These are phyloP conservation scores for Heracleum sosnowskyi DNA, from an alignment of 129 eudicot genomes.

Conservation along the genomic window DNA sequence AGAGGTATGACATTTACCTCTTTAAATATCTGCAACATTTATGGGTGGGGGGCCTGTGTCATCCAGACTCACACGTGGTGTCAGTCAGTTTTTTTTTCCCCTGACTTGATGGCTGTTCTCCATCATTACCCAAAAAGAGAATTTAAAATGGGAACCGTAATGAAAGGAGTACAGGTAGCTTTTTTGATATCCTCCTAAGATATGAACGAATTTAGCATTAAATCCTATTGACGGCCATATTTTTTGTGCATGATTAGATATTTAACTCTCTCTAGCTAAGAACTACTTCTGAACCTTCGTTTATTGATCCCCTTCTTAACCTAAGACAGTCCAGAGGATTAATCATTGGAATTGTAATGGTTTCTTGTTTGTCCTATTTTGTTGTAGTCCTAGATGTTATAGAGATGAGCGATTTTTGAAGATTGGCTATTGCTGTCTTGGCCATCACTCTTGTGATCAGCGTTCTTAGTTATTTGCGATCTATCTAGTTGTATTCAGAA, in stretches of 20 bases:
- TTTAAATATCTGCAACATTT: background rate
- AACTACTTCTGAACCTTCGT: background rate
- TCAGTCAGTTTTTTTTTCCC: background rate
- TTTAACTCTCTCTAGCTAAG: background rate
- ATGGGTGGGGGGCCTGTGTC: background rate
- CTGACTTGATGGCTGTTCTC: background rate
- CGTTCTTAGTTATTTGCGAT: background rate
- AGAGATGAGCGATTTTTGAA: background rate
- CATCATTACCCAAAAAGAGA: background rate
- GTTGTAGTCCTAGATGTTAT: background rate
- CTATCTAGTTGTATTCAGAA: background rate
- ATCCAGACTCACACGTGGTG: background rate
- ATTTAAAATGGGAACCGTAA: background rate
- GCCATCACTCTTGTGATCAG: too few relatives aligned
- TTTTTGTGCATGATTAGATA: background rate
- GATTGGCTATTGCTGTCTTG: background rate
- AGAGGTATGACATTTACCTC: constrained; percentile 37
- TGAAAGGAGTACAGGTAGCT: background rate
- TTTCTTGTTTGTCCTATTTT: background rate
- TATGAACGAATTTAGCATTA: background rate
- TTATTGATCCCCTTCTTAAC: background rate
- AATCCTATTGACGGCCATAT: background rate
- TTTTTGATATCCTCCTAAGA: background rate
- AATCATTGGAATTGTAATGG: background rate
- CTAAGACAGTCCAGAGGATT: background rate